Base-by-base conservation (phyloP, 1,139 yeast species). In the Lodderomyces elongisporus region DNA sequence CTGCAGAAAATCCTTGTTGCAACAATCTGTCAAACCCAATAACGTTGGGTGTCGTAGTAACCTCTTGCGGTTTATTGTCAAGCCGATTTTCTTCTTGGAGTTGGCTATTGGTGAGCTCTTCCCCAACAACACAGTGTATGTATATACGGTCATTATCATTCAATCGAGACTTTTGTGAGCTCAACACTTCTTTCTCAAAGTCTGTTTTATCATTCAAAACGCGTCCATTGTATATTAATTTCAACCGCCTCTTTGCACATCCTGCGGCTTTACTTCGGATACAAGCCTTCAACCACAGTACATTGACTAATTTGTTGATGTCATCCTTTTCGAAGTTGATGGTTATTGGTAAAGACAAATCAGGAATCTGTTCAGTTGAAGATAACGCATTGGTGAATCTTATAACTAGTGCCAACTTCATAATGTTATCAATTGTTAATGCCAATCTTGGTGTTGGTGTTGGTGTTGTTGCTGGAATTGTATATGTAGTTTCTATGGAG, bases 21-120 rank as follows among this genome's bases (percentile, higher is more conserved):
- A 89, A 66, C 37, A 88, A 65, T 31, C 96, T 61, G 56, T 88
- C 96, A 55, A 88, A 85, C 3, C 96, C 96, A 9, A 82, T 74
- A 5, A 84, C 84, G 31, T 84, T 87, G 1, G 91, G 88, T 3
- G 60, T 53, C 0, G 83, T 72, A 1, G 80, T 70, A 16, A 65
- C 65, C 18, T 69, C 72, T 44, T 68, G 72, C 0, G 66, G 69
- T 30, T 53, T 48, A 33, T 67, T 69, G 48, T 83, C 93, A 37
- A 76, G 46, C 37, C 70, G 72, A 37, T 72, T 78, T 46, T 85
- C 95, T 34, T 75, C 65, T 1, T 63, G 68, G 27, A 87, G 57
- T 49, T 84, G 87, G n/a, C 64, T 70, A 0, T 61, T 52, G 0
- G 75, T 66, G 35, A 87, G 52, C 17, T 64, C 70, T 33, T 84